Conservation (phyloP, 371 early-diverging fungal genomes). For the Rhizopus delemar region DNA sequence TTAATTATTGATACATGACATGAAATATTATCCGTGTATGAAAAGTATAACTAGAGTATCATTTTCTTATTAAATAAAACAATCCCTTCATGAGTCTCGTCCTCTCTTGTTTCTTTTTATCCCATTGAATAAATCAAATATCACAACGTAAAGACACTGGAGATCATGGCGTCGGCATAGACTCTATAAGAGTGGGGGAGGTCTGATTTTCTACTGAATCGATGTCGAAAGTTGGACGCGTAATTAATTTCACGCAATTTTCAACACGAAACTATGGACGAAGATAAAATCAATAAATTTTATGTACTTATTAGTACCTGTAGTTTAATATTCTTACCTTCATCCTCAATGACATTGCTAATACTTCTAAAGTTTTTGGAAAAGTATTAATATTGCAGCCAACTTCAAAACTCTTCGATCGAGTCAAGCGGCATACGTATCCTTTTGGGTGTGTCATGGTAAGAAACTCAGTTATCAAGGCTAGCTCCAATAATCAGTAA, state of each 20-base stretch:
- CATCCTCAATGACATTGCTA: slow-evolving; percentile 5
- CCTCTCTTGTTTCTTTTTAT: no score
- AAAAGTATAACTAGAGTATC: no score
- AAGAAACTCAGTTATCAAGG: slow-evolving; percentile 11
- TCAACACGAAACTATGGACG: slow-evolving; percentile 2
- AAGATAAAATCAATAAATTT: slow-evolving; percentile 5
- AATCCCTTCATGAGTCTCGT: no score
- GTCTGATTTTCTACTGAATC: neutral
- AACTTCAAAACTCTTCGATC: slow-evolving; percentile 6
- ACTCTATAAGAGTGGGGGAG: slow-evolving; percentile 1
- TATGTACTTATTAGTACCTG: neutral
- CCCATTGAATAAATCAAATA: no score
- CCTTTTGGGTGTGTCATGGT: slow-evolving; percentile 3
- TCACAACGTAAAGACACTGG: no score
- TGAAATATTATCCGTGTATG: no score
- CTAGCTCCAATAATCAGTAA: slow-evolving; percentile 3
- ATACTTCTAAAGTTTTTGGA: slow-evolving; percentile 7
- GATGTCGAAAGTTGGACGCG: slow-evolving; percentile 2
- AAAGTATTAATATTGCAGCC: slow-evolving; percentile 7
- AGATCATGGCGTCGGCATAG: slow-evolving; percentile 7
- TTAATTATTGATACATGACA: no score
- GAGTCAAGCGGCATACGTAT: slow-evolving; percentile 10
- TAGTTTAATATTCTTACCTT: slow-evolving; percentile 3
- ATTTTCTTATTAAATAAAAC: no score
- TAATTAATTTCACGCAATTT: slow-evolving; percentile 7